Percentiles rank a stretch among this genome's conserved stretches.
Evolutionary conservation across 768 basidiomycete species (phyloP).

Genomic region (Ephemerocybe angulata): DNA sequence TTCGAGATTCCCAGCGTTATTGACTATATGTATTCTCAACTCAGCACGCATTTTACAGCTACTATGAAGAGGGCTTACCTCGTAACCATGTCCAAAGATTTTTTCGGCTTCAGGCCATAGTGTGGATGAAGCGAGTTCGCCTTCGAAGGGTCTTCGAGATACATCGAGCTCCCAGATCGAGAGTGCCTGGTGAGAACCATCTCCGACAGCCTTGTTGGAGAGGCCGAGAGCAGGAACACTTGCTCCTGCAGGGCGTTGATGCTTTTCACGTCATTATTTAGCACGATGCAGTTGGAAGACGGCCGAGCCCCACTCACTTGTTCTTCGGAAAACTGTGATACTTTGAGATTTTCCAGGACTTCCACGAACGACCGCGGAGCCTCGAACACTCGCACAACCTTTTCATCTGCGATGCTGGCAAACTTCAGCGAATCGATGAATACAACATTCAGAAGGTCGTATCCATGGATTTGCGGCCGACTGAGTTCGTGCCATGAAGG

Average conservation of each 20-base stretch:
- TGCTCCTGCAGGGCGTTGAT: conserved; percentile 67
- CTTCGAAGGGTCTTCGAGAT: conserved; percentile 72
- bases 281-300: too few species aligned
- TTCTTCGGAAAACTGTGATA: conserved; percentile 44
- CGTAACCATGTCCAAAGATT: conserved; percentile 96
- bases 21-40: conserved; percentile 51
- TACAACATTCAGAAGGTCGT: conserved; percentile 78
- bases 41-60: not conserved
- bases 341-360: conserved; percentile 47
- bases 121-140: conserved; percentile 81
- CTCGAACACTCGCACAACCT: conserved; percentile 90
- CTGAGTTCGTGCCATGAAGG: conserved; percentile 78
- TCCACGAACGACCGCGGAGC: conserved; percentile 80
- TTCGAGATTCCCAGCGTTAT: conserved; percentile 78
- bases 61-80: conserved; percentile 45
- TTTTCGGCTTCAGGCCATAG: conserved; percentile 98
- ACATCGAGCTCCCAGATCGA: conserved; percentile 19
- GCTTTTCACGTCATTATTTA: too few species aligned
- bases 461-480: conserved; percentile 95
- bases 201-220: conserved; percentile 87
- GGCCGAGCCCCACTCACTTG: conserved; percentile 37
- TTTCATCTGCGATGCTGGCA: conserved; percentile 92
- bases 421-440: conserved; percentile 78
- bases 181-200: conserved; percentile 43
- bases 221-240: conserved; percentile 91